These are phyloP conservation scores for Rhynchospora breviuscula DNA, from an alignment of 176 grass and related monocot genomes.

Conservation along the genomic window DNA sequence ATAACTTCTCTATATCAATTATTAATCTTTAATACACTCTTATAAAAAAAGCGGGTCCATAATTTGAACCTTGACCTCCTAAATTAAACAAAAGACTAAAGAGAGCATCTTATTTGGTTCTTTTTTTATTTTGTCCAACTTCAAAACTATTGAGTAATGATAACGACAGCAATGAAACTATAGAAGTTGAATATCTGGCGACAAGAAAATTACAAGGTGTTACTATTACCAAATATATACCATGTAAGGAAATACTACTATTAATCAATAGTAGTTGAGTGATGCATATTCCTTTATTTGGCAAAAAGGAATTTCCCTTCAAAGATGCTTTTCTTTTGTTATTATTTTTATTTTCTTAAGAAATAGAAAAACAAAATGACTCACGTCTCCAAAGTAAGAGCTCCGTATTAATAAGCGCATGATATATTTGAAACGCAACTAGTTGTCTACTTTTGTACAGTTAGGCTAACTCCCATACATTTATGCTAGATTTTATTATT, in stretches of 20 bases:
- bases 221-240: background rate
- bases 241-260: background rate
- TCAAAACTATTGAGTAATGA: background rate
- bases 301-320: background rate
- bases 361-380: background rate
- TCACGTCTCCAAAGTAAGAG: background rate
- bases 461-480: background rate
- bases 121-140: background rate
- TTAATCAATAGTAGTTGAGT: background rate
- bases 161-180: background rate
- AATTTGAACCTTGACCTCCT: constrained; percentile 9
- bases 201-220: background rate
- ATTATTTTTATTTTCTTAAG: background rate
- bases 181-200: background rate
- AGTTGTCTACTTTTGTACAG: background rate
- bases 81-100: background rate
- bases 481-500: background rate
- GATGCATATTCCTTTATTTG: background rate
- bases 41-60: background rate
- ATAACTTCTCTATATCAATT: background rate
- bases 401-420: background rate
- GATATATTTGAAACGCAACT: background rate
- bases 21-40: background rate
- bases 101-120: background rate
- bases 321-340: background rate